Base-by-base conservation (phyloP, 192 early-diverging fungal genomes). In the Coemansia sp. region DNA sequence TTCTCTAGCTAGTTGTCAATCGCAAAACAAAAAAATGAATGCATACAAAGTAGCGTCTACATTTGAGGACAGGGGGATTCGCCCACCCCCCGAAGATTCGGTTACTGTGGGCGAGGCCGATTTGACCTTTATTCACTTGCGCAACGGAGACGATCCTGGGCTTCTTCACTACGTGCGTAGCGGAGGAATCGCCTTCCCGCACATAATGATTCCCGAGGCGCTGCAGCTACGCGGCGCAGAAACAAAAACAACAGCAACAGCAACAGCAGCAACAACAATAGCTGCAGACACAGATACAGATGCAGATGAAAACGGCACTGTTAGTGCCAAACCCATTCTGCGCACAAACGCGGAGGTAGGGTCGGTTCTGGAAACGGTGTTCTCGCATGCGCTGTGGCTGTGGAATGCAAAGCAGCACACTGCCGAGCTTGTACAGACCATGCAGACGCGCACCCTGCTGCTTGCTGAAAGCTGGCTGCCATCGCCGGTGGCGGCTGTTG, bases 131-230 rank as follows among this genome's bases (percentile, higher is more conserved):
- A 65, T 84, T 15, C 71, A 76, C 57, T 68, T 84, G 39, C 66
- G 57, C 54, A 42, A 60, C 47, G 74, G 74, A 13, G 51, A 80
- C 8, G 82, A 84, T 59, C 22, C 68, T 9, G 64, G 63, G 5
- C 46, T 79, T 18, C 58, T 84, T 39, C 71, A 72, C 56, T 84
- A 84, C 42, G 73, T 80, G 15, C 74, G 74, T 37, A 52, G 55
- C 32, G 82, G 82, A 12, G 77, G 77, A 18, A 76, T 79, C 16
- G 75, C 75, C 6, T 84, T 79, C 55, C 82, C 82, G 11, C 82
- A 84, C 72, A 73, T 84, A n/a, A 77, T 84, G 82, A 61, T 84
- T 10, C 82, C 82, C 7, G 73, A 76, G 41, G 16, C 65, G n/a
- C 48, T 84, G 6, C 69, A 74, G 57, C 39, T 84, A 13, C 74